Conservation (phyloP, 441 rosid species). For the Raphanus hybrid region DNA sequence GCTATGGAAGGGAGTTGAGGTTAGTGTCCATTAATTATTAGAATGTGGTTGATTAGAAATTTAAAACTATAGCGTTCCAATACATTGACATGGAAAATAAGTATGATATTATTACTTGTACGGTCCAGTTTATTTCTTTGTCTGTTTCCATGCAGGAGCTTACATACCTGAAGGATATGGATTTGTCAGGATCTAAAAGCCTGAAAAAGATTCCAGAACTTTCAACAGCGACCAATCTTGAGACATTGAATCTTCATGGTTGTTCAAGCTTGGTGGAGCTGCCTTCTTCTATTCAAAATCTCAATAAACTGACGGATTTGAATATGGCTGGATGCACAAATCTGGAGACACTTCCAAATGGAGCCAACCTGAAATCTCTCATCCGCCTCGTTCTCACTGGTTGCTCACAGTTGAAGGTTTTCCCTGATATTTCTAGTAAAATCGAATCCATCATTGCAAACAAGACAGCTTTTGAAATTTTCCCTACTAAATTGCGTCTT, state of each 20-base stretch:
- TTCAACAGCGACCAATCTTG: constrained; percentile 36
- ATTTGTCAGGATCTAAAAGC: constrained; percentile 37
- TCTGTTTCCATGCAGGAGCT: constrained; percentile 26
- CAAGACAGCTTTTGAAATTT: neutral
- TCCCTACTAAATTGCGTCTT: constrained; percentile 7
- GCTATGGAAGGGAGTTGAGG: constrained; percentile 34
- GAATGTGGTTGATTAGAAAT: neutral
- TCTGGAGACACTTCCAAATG: constrained; percentile 22
- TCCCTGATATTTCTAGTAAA: constrained; percentile 31
- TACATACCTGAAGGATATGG: constrained; percentile 24
- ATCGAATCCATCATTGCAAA: neutral
- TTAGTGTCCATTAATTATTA: neutral
- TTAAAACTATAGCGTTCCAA: neutral
- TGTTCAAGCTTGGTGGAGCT: constrained; percentile 23
- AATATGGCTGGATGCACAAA: constrained; percentile 34
- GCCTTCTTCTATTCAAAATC: constrained; percentile 22
- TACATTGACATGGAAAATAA: neutral
- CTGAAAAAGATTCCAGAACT: constrained; percentile 40
- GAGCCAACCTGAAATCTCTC: neutral
- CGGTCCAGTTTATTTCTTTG: neutral
- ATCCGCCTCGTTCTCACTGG: constrained; percentile 21
- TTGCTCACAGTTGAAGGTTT: constrained; percentile 21
- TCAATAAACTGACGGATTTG: constrained; percentile 9
- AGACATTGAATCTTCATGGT: constrained; percentile 34
- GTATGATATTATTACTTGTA: neutral